These are phyloP conservation scores for Pistacia atlantica DNA, from an alignment of 345 rosid genomes.

Conservation along the genomic window DNA sequence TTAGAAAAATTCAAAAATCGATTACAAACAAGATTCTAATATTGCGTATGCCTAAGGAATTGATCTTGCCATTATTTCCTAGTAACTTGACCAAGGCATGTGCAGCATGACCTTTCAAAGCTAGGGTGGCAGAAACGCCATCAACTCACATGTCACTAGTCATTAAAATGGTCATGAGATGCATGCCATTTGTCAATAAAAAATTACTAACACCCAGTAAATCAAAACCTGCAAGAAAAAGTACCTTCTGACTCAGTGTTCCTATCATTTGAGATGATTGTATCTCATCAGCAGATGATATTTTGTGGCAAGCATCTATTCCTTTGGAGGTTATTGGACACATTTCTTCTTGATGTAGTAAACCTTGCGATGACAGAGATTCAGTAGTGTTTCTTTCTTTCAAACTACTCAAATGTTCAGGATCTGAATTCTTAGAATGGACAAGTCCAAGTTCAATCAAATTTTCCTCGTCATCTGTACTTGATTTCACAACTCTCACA, in stretches of 20 bases:
- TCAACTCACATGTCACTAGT: no score
- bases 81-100: background rate
- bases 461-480: slow-evolving; percentile 29
- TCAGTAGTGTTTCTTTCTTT: slow-evolving; percentile 29
- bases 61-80: background rate
- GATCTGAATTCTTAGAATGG: slow-evolving; percentile 31
- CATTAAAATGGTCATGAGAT: background rate
- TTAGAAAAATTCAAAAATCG: no score
- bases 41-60: background rate
- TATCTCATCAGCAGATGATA: slow-evolving; percentile 20
- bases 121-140: no score
- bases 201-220: background rate
- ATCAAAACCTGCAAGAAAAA: background rate
- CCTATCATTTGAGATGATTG: slow-evolving; percentile 29
- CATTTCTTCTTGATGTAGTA: slow-evolving; percentile 19
- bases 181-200: background rate
- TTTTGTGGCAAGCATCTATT: slow-evolving; percentile 27
- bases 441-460: slow-evolving; percentile 34
- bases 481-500: slow-evolving; percentile 28
- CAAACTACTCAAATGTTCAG: slow-evolving; percentile 28
- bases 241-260: slow-evolving; percentile 36
- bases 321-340: slow-evolving; percentile 17
- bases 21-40: slow-evolving; percentile 4
- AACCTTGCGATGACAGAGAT: slow-evolving; percentile 28
- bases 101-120: background rate